Conservation (phyloP, 2,329 filamentous ascomycete species). For the Fusarium torreyae region DNA sequence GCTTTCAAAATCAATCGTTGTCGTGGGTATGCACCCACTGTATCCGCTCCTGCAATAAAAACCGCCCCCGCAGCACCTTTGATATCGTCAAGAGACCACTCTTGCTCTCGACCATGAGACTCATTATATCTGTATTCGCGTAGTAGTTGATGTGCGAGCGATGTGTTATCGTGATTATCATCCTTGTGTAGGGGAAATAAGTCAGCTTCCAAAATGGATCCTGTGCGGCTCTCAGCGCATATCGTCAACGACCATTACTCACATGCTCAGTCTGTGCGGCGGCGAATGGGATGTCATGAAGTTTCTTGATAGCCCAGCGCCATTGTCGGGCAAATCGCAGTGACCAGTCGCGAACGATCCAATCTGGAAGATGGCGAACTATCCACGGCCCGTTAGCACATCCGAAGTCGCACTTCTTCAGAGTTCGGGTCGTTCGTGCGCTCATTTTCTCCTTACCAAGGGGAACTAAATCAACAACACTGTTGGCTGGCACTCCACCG, state of each 20-base stretch:
- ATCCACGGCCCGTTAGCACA: conserved; percentile 22
- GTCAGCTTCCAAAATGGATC: conserved; percentile 25
- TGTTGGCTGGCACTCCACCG: conserved; percentile 52
- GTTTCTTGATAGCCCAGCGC: conserved; percentile 54
- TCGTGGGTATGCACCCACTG: conserved; percentile 47
- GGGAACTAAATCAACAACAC: conserved; percentile 64
- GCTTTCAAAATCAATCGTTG: conserved; percentile 43
- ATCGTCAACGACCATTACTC: conserved; percentile 18
- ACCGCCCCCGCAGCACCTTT: conserved; percentile 66
- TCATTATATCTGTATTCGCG: conserved; percentile 36
- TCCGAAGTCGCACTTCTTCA: background rate
- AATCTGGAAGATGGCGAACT: conserved; percentile 50
- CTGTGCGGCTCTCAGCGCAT: background rate
- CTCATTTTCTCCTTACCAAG: conserved; percentile 42
- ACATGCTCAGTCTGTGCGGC: conserved; percentile 50
- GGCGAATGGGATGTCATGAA: conserved; percentile 54
- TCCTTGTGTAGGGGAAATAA: conserved; percentile 20
- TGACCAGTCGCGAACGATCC: conserved; percentile 52
- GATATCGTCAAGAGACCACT: conserved; percentile 60
- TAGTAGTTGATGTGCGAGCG: conserved; percentile 49
- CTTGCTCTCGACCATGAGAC: conserved; percentile 23
- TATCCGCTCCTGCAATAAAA: conserved; percentile 65
- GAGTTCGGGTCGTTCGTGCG: background rate
- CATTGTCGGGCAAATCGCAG: conserved; percentile 54
- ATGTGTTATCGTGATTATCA: conserved; percentile 34